Base-by-base conservation (phyloP, 176 grass and related monocot species). In the Triticum urartu region DNA sequence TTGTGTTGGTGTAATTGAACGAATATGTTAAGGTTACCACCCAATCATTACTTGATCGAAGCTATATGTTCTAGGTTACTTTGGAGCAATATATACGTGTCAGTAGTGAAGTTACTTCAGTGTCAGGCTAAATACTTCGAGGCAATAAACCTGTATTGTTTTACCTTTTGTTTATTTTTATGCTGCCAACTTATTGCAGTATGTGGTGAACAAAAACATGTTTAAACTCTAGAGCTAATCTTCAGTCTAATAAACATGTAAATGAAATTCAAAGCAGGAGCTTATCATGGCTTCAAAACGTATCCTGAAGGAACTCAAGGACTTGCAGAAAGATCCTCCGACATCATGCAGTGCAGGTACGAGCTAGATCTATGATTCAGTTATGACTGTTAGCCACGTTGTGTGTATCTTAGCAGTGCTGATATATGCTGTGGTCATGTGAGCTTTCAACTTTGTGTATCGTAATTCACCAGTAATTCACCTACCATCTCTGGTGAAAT, bases 301-400 rank as follows among this genome's bases (percentile, higher is more conserved):
- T 62, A 91, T 91, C 81, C 89, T 91, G 81, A 91, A 91, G 85
- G 89, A 91, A 52, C 33, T 91, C 3, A 91, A 91, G 85, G 89
- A 91, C 85, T 47, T 91, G 89, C 89, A 91, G 56, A 91, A 91
- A 65, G 89, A 91, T 50, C 89, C 89, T 84, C 89, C 89, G 4
- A 91, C 89, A 87, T 91, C 89, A 91, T 91, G 89, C 85, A 91
- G 89, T 18, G 89, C 89, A 87, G 89, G 89, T 91, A 80, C 7
- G 47, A 39, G 48, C 35, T 64, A 3, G 26, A 68, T 84, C 74
- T 91, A 32, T 64, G 1, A 63, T 35, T 60, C 26, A 75, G 6
- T 26, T 60, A 9, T 48, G 59, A 32, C 32, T 25, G 2, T 5
- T 79, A 48, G 38, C 8, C 11, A 72, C n/a, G 34, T 4, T 62